Evolutionary conservation across 106 monocot species (phyloP), one percentile per base, ranked within the genome.

Genomic region (Hemerocallis citrina): DNA sequence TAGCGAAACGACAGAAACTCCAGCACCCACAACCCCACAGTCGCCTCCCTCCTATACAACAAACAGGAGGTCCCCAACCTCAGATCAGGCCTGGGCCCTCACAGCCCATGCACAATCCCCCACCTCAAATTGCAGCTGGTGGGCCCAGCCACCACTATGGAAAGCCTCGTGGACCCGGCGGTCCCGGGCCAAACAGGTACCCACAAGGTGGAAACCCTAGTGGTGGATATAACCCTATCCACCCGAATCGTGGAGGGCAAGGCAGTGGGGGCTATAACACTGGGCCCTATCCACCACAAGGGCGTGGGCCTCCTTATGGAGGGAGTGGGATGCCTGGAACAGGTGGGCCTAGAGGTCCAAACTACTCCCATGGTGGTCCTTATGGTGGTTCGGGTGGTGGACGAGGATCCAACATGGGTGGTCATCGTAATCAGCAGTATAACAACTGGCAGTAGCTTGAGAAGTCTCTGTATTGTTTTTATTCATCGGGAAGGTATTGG

Each of bases 21-120:
- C 84, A 85, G 75, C 84, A 92, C 68, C 91, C 98, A 14, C 92
- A 86, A 51, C 92, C 87, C 1, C 98, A 91, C 59, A 57, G 79
- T 35, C 81, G 87, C 2, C 50, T 87, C 15, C 84, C 92, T 37
- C 92, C 92, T 8, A 80, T 92, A 56, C 91, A 98, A 68, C 87
- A 90, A 59, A 24, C 74, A 11, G 86, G 86, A 24, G 83, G 78
- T 43, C 72, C 77, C n/a, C 89, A 93, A 38, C 77, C 78, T 39
- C 81, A 78, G 67, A 62, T 90, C 60, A 58, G 94, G 41, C 89
- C 89, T 15, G 94, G 87, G 7, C 70, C 70, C 12, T 70, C 72
- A 43, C 90, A 79, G 54, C 78, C 81, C 24, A 75, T 83, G 23
- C 82, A 85, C 42, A 72, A 57, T 57, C 72, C 77, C 4, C 81